Evolutionary conservation across 2,329 filamentous ascomycete species (phyloP), one percentile per base, ranked within the genome.

Genomic region (Ophiosphaerella korrae): DNA sequence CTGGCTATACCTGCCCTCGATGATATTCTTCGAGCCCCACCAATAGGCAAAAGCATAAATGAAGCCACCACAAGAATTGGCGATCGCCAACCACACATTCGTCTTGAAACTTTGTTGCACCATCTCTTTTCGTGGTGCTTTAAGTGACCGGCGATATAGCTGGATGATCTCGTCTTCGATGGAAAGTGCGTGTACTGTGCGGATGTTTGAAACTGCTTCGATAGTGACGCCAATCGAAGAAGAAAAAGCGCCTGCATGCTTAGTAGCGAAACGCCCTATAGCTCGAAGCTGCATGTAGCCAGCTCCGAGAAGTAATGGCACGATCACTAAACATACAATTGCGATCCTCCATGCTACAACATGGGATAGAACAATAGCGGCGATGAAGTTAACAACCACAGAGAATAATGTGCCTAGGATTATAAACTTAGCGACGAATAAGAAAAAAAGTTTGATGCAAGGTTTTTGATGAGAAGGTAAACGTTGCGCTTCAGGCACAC

Each of bases 21-120:
- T 81, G 52, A 92, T 89, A 55, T 85, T 84, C 60, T 84, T 87
- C 0, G 88, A 82, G 3, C 88, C 88, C 88, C 88, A 92, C 87
- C 88, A 92, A 72, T 90, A 92, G 0, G 88, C 86, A 46, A 92
- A 82, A 0, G 88, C 86, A 63, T 91, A 89, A 23, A 90, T 83
- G 43, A 89, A 79, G 63, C 87, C 88, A 16, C 85, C 82, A 8
- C 82, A 76, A 56, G 80, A 82, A 65, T 85, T 83, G 13, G 84
- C 79, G 32, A 86, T 75, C 2, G 85, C 83, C 7, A 86, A 78
- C 77, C 82, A 86, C 12, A 86, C 67, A 64, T 84, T 87, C 34
- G 81, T 80, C 39, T 78, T 75, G 24, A 80, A 57, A 18, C 78
- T 80, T 14, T 78, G 78, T n/a, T 70, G 66, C 1, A 79, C 68